These are phyloP conservation scores for Colletotrichum aenigma DNA, from an alignment of 2,329 filamentous ascomycete species.

Conservation along the genomic window DNA sequence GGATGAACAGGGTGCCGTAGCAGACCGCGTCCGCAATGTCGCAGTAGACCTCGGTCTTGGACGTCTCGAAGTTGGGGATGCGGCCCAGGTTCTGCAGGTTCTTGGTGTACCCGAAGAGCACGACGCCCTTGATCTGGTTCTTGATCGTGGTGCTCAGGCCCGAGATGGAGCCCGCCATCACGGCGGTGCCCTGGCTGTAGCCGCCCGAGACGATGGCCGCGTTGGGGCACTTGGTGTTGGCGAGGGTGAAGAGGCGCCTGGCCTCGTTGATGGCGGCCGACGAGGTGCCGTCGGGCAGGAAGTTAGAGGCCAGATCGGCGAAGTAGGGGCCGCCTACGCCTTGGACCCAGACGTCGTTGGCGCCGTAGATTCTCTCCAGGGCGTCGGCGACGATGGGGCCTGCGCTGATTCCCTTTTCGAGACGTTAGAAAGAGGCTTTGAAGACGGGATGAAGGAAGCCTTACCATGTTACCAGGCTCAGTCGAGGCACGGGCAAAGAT, in stretches of 20 bases:
- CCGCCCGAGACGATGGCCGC: constrained; percentile 46
- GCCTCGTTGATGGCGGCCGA: constrained; percentile 43
- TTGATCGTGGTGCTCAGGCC: constrained; percentile 32
- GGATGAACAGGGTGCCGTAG: constrained; percentile 37
- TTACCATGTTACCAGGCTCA: constrained; percentile 42
- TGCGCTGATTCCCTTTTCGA: constrained; percentile 26
- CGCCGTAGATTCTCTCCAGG: constrained; percentile 30
- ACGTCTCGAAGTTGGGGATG: constrained; percentile 40
- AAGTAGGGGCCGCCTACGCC: constrained; percentile 46
- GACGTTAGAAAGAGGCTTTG: background rate
- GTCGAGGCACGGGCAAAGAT: constrained; percentile 44
- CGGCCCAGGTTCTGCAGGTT: constrained; percentile 43
- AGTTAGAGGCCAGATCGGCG: constrained; percentile 38
- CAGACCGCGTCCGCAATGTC: constrained; percentile 38
- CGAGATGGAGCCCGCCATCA: constrained; percentile 43
- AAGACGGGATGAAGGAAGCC: background rate
- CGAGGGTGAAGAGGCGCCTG: constrained; percentile 40
- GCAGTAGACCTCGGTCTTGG: constrained; percentile 42
- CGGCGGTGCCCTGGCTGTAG: constrained; percentile 46
- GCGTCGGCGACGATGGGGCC: constrained; percentile 32
- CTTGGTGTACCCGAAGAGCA: constrained; percentile 47
- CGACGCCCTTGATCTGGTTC: constrained; percentile 38
- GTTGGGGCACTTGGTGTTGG: constrained; percentile 46
- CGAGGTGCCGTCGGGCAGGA: constrained; percentile 40
- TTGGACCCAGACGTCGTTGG: constrained; percentile 41